phyloP scores from a whole-genome alignment of 2,329 filamentous ascomycete genomes.

The Drechslerella stenobrocha region DNA sequence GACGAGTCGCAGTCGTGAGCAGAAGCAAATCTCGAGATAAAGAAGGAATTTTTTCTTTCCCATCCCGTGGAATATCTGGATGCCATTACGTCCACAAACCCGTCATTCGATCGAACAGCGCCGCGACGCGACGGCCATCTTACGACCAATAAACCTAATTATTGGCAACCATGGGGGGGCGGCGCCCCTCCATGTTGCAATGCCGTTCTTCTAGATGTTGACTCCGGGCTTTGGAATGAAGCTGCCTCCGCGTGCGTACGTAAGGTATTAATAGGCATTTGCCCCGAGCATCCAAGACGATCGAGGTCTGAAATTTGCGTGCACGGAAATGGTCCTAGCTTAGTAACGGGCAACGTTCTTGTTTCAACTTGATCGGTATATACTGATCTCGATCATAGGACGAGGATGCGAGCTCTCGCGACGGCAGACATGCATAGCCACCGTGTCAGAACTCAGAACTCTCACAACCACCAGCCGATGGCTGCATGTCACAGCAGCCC shows the following conservation, averaged over 20 bases:
- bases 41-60: conserved; percentile 20
- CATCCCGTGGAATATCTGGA: conserved; percentile 38
- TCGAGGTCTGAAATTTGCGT: not conserved
- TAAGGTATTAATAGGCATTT: conserved; percentile 12
- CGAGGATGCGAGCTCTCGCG: conserved; percentile 19
- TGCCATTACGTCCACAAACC: conserved; percentile 48
- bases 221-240: conserved; percentile 36
- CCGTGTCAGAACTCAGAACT: conserved; percentile 15
- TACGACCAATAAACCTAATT: conserved; percentile 44
- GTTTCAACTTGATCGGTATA: too few relatives aligned
- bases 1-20: conserved; percentile 35
- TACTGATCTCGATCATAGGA: not conserved
- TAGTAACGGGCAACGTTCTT: not conserved
- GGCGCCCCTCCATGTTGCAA: conserved; percentile 41
- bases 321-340: not conserved
- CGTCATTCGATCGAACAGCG: conserved; percentile 27
- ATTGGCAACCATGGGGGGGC: too few relatives aligned
- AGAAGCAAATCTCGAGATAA: conserved; percentile 38
- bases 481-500: conserved; percentile 19
- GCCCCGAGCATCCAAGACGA: not conserved
- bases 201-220: conserved; percentile 20
- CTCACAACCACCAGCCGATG: conserved; percentile 6
- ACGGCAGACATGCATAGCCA: conserved; percentile 20
- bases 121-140: conserved; percentile 34
- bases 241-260: conserved; percentile 18